A percentile compares a stretch with the other conserved stretches of the same genome.
These are phyloP conservation scores for Leccinum olivaceopallidum DNA, from an alignment of 768 basidiomycete genomes.

Conservation along the genomic window DNA sequence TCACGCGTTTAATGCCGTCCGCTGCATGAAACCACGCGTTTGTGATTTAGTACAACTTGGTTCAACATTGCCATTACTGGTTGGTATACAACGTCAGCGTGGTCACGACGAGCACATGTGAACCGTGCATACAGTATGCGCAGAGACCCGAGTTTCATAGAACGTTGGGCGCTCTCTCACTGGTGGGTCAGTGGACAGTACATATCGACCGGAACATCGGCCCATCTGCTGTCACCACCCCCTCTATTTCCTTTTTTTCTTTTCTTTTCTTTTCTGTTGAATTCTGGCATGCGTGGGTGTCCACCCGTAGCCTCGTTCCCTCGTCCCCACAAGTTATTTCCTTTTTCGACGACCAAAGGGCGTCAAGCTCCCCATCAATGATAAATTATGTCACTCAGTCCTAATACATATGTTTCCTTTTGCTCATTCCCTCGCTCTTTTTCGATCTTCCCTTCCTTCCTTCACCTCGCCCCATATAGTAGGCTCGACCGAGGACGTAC, in stretches of 20 bases:
- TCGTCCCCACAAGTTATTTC: neutral
- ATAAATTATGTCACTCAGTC: neutral
- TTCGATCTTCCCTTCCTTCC: neutral
- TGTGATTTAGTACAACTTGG: neutral
- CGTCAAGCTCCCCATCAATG: neutral
- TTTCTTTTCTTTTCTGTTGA: neutral
- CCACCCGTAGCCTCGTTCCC: neutral
- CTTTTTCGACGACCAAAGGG: neutral
- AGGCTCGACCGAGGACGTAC: neutral
- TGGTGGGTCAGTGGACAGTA: too few species aligned
- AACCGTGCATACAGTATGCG: too few species aligned
- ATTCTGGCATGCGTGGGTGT: neutral
- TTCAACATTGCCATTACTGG: neutral
- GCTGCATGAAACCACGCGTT: neutral
- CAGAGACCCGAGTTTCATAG: too few species aligned
- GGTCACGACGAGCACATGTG: neutral
- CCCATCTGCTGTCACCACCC: neutral
- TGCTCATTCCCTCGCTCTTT: neutral
- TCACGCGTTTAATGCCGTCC: too few species aligned
- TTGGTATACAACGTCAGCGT: neutral
- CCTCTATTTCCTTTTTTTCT: neutral
- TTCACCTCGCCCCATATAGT: neutral
- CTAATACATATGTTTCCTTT: neutral
- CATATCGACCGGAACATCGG: neutral
- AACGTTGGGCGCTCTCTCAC: too few species aligned